Conservation (phyloP, 2,329 filamentous ascomycete species). For the Volutella citrinella region DNA sequence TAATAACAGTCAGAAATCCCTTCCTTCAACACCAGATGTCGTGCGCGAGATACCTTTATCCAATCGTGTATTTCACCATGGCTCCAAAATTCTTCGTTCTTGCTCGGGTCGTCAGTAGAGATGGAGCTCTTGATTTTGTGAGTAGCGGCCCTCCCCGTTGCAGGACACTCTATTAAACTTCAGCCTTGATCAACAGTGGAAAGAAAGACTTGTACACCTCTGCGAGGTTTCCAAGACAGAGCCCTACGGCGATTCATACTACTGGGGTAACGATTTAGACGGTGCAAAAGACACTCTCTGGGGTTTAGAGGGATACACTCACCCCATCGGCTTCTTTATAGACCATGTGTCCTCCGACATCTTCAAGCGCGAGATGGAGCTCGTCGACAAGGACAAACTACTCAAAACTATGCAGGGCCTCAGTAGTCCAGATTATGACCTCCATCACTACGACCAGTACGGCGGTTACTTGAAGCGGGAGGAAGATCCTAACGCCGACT, state of each 20-base stretch:
- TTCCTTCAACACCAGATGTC: no score
- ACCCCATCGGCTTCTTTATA: slow-evolving; percentile 18
- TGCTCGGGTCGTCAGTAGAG: no score
- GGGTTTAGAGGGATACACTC: slow-evolving; percentile 18
- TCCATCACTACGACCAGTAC: slow-evolving; percentile 15
- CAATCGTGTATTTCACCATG: no score
- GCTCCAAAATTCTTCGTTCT: no score
- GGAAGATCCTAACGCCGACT: slow-evolving; percentile 11
- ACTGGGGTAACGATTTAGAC: slow-evolving; percentile 16
- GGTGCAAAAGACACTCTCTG: slow-evolving; percentile 18
- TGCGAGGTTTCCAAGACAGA: slow-evolving; percentile 15
- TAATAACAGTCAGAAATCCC: no score
- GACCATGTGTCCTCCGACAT: slow-evolving; percentile 15
- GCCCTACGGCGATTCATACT: slow-evolving; percentile 14
- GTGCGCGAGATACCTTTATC: no score
- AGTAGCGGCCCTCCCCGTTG: no score
- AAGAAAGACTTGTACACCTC: slow-evolving; percentile 9
- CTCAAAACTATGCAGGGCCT: slow-evolving; percentile 9
- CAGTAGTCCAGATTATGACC: slow-evolving; percentile 13
- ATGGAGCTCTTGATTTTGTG: no score
- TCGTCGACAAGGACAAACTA: slow-evolving; percentile 13
- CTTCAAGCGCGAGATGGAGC: slow-evolving; percentile 16
- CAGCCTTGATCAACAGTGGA: no score
- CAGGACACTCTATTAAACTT: no score
- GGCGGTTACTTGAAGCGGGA: slow-evolving; percentile 10